Percentiles rank a stretch among this genome's conserved stretches.
phyloP scores from a whole-genome alignment of 2,329 filamentous ascomycete genomes.

The Colletotrichum horii region DNA sequence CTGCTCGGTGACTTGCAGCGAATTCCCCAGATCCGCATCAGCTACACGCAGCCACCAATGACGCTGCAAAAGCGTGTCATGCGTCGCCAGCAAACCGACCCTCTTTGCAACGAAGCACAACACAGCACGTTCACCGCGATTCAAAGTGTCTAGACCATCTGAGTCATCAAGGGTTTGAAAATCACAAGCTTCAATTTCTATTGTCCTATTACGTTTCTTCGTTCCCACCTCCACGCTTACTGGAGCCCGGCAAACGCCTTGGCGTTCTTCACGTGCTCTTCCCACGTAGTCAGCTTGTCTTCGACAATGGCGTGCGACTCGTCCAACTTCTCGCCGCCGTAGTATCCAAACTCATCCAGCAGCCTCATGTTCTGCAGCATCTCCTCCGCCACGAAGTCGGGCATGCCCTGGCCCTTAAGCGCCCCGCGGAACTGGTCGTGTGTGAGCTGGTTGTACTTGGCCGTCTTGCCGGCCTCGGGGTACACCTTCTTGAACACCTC shows the following conservation, averaged over 20 bases:
- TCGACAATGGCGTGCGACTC: conserved; percentile 37
- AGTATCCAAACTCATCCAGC: conserved; percentile 47
- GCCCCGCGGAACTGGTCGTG: conserved; percentile 40
- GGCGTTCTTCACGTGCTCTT: conserved; percentile 38
- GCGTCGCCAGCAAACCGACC: not conserved
- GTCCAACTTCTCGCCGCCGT: conserved; percentile 35
- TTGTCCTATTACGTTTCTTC: not conserved
- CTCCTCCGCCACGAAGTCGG: conserved; percentile 36
- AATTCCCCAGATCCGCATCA: not conserved
- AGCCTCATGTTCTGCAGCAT: conserved; percentile 48
- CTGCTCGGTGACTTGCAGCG: not conserved
- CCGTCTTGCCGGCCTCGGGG: conserved; percentile 38
- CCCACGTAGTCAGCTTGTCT: conserved; percentile 42
- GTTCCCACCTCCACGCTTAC: conserved; percentile 19
- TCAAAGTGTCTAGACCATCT: not conserved
- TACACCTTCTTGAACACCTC: conserved; percentile 33
- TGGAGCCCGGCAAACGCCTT: conserved; percentile 40
- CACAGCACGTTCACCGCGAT: not conserved
- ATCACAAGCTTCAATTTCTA: not conserved
- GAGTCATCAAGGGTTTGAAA: not conserved
- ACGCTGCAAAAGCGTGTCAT: not conserved
- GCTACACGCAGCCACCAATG: not conserved
- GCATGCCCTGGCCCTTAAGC: conserved; percentile 26
- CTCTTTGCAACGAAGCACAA: not conserved
- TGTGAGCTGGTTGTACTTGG: conserved; percentile 32